A percentile compares a stretch with the other conserved stretches of the same genome.
Conservation (phyloP, 164 flowering plant genomes). For the Kalanchoe fedtschenkoi region DNA sequence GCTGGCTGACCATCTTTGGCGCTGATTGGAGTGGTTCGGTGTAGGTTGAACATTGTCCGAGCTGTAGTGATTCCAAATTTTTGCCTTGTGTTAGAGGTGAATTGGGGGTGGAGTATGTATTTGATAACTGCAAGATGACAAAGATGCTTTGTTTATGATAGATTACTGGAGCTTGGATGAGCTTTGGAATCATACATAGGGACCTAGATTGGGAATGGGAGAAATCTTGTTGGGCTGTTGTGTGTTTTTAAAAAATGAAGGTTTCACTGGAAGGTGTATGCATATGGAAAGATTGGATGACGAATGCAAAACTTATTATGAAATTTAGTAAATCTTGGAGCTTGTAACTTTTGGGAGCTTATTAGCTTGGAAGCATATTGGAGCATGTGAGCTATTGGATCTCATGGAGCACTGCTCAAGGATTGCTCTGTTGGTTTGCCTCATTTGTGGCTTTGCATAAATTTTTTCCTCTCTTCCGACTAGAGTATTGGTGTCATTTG, state of each 20-base stretch:
- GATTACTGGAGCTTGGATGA: conserved; percentile 97
- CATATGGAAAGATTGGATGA: conserved; percentile 55
- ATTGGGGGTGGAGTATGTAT: too few relatives aligned
- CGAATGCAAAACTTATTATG: conserved; percentile 51
- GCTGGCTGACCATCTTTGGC: too few relatives aligned
- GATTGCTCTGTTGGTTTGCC: conserved; percentile 58
- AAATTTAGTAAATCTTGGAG: conserved; percentile 74
- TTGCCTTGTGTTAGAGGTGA: too few relatives aligned
- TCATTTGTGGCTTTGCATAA: too few relatives aligned
- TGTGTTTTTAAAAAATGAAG: conserved; percentile 47
- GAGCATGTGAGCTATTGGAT: conserved; percentile 91
- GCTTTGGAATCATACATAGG: conserved; percentile 92
- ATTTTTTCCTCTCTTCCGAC: conserved; percentile 27
- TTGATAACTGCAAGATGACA: too few relatives aligned
- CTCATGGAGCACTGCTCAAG: conserved; percentile 94
- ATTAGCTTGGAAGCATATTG: conserved; percentile 25
- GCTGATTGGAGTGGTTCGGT: too few relatives aligned
- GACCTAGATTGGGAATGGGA: conserved; percentile 79
- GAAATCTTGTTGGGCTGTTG: conserved; percentile 55
- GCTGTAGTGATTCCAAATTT: too few relatives aligned
- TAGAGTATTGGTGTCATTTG: conserved; percentile 14
- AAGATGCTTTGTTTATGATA: conserved; percentile 81
- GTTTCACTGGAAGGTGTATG: conserved; percentile 41
- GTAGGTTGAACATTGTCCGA: too few relatives aligned
- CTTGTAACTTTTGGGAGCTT: conserved; percentile 41